These are phyloP conservation scores for Naumovozyma castellii DNA, from an alignment of 805 yeast species.

Conservation along the genomic window DNA sequence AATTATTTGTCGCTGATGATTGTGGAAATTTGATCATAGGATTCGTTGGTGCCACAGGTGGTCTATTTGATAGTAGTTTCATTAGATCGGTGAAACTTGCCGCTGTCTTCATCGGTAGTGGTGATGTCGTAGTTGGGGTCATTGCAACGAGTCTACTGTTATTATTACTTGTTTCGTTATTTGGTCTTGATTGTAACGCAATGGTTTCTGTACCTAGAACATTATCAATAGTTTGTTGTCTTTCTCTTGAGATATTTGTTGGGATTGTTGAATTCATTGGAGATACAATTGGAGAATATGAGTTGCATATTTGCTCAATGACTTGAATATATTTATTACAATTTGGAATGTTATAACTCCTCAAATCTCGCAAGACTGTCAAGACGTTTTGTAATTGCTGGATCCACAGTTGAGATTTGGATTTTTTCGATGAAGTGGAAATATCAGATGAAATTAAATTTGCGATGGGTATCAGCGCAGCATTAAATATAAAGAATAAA, in stretches of 20 bases:
- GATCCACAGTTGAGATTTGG: conserved; percentile 1
- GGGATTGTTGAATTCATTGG: neutral
- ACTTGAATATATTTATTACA: conserved; percentile 7
- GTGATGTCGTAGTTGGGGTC: neutral
- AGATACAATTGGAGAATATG: neutral
- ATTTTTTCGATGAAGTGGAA: neutral
- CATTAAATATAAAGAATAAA: conserved; percentile 54
- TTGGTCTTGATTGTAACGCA: no score
- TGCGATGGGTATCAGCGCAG: conserved; percentile 47
- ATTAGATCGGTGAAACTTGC: conserved; percentile 18
- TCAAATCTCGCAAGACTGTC: conserved; percentile 2
- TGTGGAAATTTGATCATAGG: neutral
- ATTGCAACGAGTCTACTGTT: neutral
- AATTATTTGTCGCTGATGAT: neutral
- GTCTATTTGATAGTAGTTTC: conserved; percentile 8
- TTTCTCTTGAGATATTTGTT: neutral
- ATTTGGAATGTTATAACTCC: conserved; percentile 4
- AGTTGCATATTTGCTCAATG: conserved; percentile 5
- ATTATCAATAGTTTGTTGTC: no score
- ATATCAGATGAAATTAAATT: conserved; percentile 29
- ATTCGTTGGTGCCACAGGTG: neutral
- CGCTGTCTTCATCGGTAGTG: conserved; percentile 1
- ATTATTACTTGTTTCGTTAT: neutral
- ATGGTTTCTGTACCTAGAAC: no score
- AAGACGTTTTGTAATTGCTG: conserved; percentile 4